Evolutionary conservation across 352 stramenopile genomes (phyloP).

Genomic region (Globisporangium nunn): DNA sequence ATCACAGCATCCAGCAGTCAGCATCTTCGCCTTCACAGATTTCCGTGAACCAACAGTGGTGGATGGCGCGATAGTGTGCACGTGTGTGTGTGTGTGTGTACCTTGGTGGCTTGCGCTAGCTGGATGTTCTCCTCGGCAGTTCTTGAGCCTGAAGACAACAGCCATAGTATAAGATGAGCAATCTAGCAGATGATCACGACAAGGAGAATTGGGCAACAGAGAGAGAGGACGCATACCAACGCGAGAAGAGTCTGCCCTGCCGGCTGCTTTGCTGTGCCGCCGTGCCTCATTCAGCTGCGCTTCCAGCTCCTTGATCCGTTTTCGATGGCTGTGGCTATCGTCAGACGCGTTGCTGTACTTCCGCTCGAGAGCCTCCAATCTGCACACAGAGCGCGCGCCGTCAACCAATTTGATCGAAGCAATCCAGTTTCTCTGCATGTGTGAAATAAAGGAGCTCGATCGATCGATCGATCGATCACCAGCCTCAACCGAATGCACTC

Average conservation of each 20-base stretch:
- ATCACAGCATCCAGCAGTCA: neutral
- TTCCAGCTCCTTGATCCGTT: slow-evolving; percentile 49
- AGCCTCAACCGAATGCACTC: neutral
- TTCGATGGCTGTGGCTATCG: slow-evolving; percentile 31
- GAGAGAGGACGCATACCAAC: slow-evolving; percentile 13
- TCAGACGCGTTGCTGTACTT: slow-evolving; percentile 19
- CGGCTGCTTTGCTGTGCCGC: slow-evolving; percentile 27
- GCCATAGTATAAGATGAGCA: neutral
- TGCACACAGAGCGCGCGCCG: neutral
- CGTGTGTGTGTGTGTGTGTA: slow-evolving; percentile 8
- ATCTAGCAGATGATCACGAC: neutral
- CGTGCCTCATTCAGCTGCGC: slow-evolving; percentile 43
- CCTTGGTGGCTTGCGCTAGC: slow-evolving; percentile 68
- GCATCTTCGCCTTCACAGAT: neutral
- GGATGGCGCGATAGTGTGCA: neutral
- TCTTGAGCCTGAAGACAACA: slow-evolving; percentile 18
- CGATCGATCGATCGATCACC: neutral
- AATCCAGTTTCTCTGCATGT: neutral
- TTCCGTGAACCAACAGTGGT: neutral
- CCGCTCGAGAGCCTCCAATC: slow-evolving; percentile 26
- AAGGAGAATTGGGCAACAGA: neutral
- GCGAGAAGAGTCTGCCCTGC: slow-evolving; percentile 29
- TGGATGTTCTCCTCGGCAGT: slow-evolving; percentile 42
- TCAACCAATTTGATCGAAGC: neutral
- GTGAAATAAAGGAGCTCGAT: too few species aligned